Evolutionary conservation across 2,329 filamentous ascomycete species (phyloP).

Genomic region (Exophiala viscosa): DNA sequence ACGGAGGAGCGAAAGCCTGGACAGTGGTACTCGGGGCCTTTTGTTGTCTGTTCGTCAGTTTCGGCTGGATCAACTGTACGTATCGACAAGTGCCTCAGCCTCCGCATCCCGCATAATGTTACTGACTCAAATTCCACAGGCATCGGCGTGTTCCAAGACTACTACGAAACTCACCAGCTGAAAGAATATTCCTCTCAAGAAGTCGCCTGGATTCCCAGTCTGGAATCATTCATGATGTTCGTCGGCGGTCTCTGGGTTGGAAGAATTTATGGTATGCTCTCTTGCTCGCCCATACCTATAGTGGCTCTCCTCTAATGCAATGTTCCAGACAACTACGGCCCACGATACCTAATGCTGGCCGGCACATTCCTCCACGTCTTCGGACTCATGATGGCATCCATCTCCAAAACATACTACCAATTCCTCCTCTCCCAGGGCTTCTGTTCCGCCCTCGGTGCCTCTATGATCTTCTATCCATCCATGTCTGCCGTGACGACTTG

Average conservation of each 20-base stretch:
- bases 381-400: constrained; percentile 56
- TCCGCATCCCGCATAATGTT: constrained; percentile 5
- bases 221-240: constrained; percentile 46
- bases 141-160: constrained; percentile 57
- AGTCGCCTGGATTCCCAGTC: constrained; percentile 58
- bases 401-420: constrained; percentile 55
- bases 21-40: constrained; percentile 42
- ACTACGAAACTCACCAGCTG: constrained; percentile 53
- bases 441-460: constrained; percentile 50
- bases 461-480: constrained; percentile 49
- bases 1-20: constrained; percentile 43
- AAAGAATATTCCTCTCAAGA: constrained; percentile 50
- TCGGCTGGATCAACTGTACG: constrained; percentile 38
- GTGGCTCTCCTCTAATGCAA: not conserved
- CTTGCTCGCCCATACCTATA: not conserved
- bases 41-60: constrained; percentile 39
- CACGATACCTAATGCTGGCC: constrained; percentile 50
- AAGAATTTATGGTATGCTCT: constrained; percentile 20
- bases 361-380: constrained; percentile 56
- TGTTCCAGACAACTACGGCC: constrained; percentile 56
- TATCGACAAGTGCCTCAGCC: not conserved
- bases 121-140: constrained; percentile 24
- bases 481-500: constrained; percentile 33
- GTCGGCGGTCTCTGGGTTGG: constrained; percentile 29
- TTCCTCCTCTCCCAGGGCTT: constrained; percentile 54